These are phyloP conservation scores for Irpex sp. DNA, from an alignment of 1,284 basidiomycete species.

Conservation along the genomic window DNA sequence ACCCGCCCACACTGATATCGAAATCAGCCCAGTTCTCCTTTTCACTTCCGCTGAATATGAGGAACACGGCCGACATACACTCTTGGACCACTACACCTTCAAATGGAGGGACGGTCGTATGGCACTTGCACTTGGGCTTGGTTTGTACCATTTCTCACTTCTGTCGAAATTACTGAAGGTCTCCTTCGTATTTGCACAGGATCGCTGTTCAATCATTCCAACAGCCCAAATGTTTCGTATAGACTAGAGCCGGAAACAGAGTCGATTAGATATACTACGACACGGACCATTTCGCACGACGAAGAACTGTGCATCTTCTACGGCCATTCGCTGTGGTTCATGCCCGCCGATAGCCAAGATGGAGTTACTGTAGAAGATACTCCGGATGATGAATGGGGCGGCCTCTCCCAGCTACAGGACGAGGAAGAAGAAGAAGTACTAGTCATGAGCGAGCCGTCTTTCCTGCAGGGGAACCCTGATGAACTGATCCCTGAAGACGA, in stretches of 20 bases:
- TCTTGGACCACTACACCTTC: conserved; percentile 83
- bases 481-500: conserved; percentile 47
- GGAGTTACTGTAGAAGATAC: conserved; percentile 2
- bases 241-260: conserved; percentile 46
- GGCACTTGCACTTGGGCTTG: conserved; percentile 85
- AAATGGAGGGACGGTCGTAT: conserved; percentile 76
- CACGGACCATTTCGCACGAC: conserved; percentile 43
- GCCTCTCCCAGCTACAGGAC: conserved; percentile 30
- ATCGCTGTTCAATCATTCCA: conserved; percentile 77
- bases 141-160: conserved; percentile 33
- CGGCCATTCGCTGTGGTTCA: conserved; percentile 63
- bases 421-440: conserved; percentile 16
- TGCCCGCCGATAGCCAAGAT: conserved; percentile 28
- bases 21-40: conserved; percentile 84
- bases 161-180: neutral
- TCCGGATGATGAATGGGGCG: conserved; percentile 41
- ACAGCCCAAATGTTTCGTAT: conserved; percentile 69
- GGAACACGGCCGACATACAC: conserved; percentile 59
- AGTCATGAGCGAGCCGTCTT: conserved; percentile 24
- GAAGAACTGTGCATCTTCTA: conserved; percentile 84
- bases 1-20: conserved; percentile 61
- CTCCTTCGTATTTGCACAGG: neutral
- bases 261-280: conserved; percentile 64
- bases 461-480: conserved; percentile 30
- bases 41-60: conserved; percentile 72